Evolutionary conservation across 2,329 filamentous ascomycete genomes (phyloP), one percentile per base, ranked within the genome.

Genomic region (Colletotrichum orbiculare): DNA sequence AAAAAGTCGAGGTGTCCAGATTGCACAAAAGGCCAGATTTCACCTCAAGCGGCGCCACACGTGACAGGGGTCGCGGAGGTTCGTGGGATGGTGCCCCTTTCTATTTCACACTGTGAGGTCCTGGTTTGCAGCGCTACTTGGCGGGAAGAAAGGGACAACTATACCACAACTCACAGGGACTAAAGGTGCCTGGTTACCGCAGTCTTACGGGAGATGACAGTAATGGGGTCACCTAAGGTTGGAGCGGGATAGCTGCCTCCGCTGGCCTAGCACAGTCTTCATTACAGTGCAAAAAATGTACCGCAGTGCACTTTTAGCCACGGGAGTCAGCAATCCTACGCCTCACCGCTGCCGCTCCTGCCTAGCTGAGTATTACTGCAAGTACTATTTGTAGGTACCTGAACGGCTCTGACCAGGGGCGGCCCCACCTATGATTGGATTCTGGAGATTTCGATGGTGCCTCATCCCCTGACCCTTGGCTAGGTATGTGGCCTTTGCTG

Each of bases 11-110:
- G 75, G 79, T 82, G 80, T 81, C 79, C 79, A 80, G 72, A 78
- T 74, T 71, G 74, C 71, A 74, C 75, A 74, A 79, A 79, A 83
- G 80, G 81, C 81, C 81, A 83, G 79, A 82, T 83, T 81, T 79
- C 80, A 81, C 73, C 70, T 74, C 69, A 66, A 38, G 17, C 38
- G 58, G 61, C 67, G 72, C 72, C 73, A 74, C 74, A 75, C 73
- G 68, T 74, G 69, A 72, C 72, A 71, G 68, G 71, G 71, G 65
- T 70, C 45, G 34, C 52, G 42, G 43, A 52, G 54, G 39, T 47
- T 38, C 34, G 45, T n/a, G 39, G 54, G 33, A 15, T 50, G 11
- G n/a, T 43, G 58, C 33, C 56, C 53, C 63, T 34, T 15, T 15
- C 25, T 25, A 25, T 25, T 5, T 25, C 25, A 25, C 25, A 72